phyloP scores from a whole-genome alignment of 352 stramenopile species.

The Pythium brachiatum region DNA sequence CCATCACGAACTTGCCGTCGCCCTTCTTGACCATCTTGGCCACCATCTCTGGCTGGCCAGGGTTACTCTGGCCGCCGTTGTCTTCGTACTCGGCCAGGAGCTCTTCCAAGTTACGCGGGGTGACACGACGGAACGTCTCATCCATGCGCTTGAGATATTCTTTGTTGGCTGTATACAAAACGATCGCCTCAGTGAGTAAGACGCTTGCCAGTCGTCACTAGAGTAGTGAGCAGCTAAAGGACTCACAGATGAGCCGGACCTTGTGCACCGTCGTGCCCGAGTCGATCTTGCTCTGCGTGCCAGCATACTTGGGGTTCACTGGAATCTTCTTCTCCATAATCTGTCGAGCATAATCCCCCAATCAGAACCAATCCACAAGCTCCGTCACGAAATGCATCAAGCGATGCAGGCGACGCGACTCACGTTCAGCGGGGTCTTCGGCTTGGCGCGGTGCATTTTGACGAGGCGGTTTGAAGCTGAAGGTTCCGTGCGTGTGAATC shows the following conservation, averaged over 20 bases:
- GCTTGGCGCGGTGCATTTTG: constrained; percentile 60
- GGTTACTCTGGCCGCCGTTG: constrained; percentile 30
- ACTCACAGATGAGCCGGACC: constrained; percentile 74
- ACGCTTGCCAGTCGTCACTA: too few species aligned
- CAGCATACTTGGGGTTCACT: constrained; percentile 74
- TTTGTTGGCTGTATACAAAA: constrained; percentile 47
- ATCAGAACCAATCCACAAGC: not conserved
- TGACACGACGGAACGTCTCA: constrained; percentile 76
- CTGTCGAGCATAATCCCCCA: constrained; percentile 18
- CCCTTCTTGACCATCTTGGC: constrained; percentile 68
- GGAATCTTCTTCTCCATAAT: constrained; percentile 81
- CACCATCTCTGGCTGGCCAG: constrained; percentile 61
- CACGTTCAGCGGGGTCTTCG: constrained; percentile 63
- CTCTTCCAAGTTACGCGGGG: constrained; percentile 58
- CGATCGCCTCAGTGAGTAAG: not conserved
- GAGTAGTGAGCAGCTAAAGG: too few species aligned
- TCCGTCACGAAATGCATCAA: too few species aligned
- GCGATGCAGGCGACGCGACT: not conserved
- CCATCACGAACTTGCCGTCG: constrained; percentile 67
- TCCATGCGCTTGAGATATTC: constrained; percentile 82
- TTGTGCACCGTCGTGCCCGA: constrained; percentile 73
- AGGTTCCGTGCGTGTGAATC: constrained; percentile 6
- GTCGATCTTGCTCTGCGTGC: constrained; percentile 77
- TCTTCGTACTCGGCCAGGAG: constrained; percentile 80
- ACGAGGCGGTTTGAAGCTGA: not conserved